phyloP scores from a whole-genome alignment of 306 rosid genomes.

The Psophocarpus tetragonolobus region DNA sequence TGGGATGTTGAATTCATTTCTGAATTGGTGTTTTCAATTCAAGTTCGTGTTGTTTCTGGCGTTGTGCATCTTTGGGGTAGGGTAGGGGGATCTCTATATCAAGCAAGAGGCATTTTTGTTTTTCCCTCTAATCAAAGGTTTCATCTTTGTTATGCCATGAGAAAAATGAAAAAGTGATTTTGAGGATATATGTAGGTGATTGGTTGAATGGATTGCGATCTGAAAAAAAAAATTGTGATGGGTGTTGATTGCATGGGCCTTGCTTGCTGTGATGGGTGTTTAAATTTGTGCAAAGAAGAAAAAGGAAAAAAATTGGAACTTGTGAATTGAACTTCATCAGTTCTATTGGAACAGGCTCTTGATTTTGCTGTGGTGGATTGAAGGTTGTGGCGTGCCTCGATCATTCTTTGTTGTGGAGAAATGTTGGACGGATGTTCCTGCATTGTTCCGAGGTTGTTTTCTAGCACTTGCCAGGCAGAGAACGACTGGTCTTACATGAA shows the following conservation, averaged over 20 bases:
- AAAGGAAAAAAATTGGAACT: neutral
- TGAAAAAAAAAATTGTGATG: constrained; percentile 8
- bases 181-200: constrained; percentile 31
- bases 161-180: constrained; percentile 6
- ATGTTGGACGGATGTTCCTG: constrained; percentile 89
- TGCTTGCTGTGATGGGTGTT: constrained; percentile 17
- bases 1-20: constrained; percentile 38
- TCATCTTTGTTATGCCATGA: constrained; percentile 5
- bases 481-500: constrained; percentile 69
- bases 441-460: constrained; percentile 66
- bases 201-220: constrained; percentile 48
- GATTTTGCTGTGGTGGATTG: constrained; percentile 48
- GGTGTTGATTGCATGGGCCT: constrained; percentile 13
- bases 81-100: constrained; percentile 26
- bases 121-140: constrained; percentile 16
- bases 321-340: constrained; percentile 37
- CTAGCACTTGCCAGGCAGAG: constrained; percentile 66
- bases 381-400: constrained; percentile 22
- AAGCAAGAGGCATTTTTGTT: constrained; percentile 21
- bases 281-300: neutral
- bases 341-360: constrained; percentile 50
- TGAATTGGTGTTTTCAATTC: constrained; percentile 32
- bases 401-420: constrained; percentile 43
- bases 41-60: constrained; percentile 25
- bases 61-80: constrained; percentile 24